Conservation (phyloP, 208 protist genomes). For the Acanthamoeba culbertsoni region DNA sequence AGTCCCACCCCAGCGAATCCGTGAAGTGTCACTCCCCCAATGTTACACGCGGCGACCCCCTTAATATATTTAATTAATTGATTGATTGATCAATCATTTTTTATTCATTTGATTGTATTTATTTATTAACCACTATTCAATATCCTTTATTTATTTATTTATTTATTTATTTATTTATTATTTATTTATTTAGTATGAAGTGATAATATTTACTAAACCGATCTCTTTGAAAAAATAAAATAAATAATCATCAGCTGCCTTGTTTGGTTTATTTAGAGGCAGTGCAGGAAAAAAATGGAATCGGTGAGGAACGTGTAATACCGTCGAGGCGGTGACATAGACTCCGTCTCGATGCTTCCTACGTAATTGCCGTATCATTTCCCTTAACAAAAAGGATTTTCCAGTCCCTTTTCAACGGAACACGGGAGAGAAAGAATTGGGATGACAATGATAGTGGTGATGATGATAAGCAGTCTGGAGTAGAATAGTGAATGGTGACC, state of each 20-base stretch:
- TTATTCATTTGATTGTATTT: too few species aligned
- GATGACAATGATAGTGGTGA: not conserved
- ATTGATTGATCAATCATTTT: too few species aligned
- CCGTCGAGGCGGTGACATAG: slow-evolving; percentile 72
- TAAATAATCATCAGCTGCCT: too few species aligned
- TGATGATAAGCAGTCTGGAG: not conserved
- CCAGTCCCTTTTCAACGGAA: slow-evolving; percentile 63
- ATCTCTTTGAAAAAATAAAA: too few species aligned
- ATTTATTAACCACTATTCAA: too few species aligned
- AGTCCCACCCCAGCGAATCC: slow-evolving; percentile 70
- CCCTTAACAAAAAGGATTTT: slow-evolving; percentile 74
- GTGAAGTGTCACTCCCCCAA: slow-evolving; percentile 78
- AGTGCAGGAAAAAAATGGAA: not conserved
- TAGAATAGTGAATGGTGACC: too few species aligned
- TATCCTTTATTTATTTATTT: not conserved
- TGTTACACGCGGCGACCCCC: slow-evolving; percentile 76
- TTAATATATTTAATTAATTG: too few species aligned
- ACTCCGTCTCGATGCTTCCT: slow-evolving; percentile 40
- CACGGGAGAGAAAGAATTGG: not conserved
- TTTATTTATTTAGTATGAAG: too few species aligned
- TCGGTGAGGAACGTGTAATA: not conserved
- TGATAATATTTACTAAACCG: too few species aligned
- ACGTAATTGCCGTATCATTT: slow-evolving; percentile 65
- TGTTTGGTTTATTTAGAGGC: not conserved
- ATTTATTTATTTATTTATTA: too few species aligned